Evolutionary conservation across 768 basidiomycete genomes (phyloP), one percentile per base, ranked within the genome.

Genomic region (Mycena crocata): DNA sequence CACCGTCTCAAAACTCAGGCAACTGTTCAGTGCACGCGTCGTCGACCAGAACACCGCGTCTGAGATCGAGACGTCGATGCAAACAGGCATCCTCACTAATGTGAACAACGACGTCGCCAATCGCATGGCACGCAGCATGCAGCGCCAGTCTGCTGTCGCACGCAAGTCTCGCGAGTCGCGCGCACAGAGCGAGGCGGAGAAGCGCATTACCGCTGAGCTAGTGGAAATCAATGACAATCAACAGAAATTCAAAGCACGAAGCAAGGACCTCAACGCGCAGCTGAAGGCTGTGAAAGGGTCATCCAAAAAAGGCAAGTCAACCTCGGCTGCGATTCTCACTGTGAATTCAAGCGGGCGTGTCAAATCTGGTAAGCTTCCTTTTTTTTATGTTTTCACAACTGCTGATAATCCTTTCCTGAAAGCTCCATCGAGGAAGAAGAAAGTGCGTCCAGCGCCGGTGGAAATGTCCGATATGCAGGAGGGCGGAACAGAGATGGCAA

Each of bases 81-180:
- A 49, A 14, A 46, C 66, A 2, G 70, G 70, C 21, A 57, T 65
- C 30, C 52, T 71, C 3, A 62, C 57, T 23, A 64, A 68, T 39
- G 28, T 44, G 8, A 50, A 57, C 46, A 67, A 64, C 49, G 62
- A 68, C 15, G 40, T 54, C 12, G 8, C 44, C 31, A 26, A 63
- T 21, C 62, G 62, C 17, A 35, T 35, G 21, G 28, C 31, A 5
- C 51, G 52, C 8, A 55, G 28, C 31, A 32, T 24, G 28, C 13
- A 19, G 6, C 62, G 62, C 21, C 62, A 56, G 26, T 40, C 52
- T 6, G 17, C 28, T 2, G 37, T 32, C 19, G 51, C 60, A 15
- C 37, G 31, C 12, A 62, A 63, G 31, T 3, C 28, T 6, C 49
- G 26, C 5, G 37, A 62, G 40, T 39, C 49, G 5, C 48, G 21